phyloP scores from a whole-genome alignment of 2,329 filamentous ascomycete genomes.

The Corinectria fuckeliana region DNA sequence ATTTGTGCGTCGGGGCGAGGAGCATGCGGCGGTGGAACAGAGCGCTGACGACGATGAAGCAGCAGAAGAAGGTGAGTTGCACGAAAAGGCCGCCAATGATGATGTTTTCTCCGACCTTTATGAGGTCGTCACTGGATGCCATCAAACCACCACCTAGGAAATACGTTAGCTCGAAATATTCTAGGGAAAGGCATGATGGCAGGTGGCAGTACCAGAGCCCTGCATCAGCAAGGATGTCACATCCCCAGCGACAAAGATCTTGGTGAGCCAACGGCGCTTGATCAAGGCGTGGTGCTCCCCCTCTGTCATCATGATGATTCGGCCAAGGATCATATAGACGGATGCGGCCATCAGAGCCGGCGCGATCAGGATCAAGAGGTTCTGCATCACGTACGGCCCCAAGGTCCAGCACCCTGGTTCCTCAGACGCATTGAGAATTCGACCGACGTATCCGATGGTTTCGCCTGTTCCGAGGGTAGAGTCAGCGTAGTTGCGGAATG shows the following conservation, averaged over 20 bases:
- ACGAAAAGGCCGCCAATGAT: slow-evolving; percentile 60
- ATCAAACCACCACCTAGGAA: slow-evolving; percentile 34
- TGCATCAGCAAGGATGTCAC: slow-evolving; percentile 51
- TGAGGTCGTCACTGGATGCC: slow-evolving; percentile 24
- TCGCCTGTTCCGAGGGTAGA: slow-evolving; percentile 25
- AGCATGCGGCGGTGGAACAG: slow-evolving; percentile 51
- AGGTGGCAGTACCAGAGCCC: slow-evolving; percentile 23
- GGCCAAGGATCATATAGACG: slow-evolving; percentile 56
- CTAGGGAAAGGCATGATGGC: neutral
- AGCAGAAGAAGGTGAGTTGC: slow-evolving; percentile 61
- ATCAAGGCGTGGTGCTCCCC: slow-evolving; percentile 51
- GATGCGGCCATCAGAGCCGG: slow-evolving; percentile 54
- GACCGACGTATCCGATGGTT: slow-evolving; percentile 52
- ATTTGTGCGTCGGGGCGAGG: slow-evolving; percentile 16
- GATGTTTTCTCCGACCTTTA: slow-evolving; percentile 51
- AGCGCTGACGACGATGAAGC: slow-evolving; percentile 56
- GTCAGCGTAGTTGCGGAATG: neutral
- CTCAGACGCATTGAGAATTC: slow-evolving; percentile 50
- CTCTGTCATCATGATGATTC: slow-evolving; percentile 46
- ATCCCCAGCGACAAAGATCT: slow-evolving; percentile 60
- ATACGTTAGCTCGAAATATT: neutral
- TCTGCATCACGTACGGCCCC: slow-evolving; percentile 49
- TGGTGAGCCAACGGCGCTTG: slow-evolving; percentile 52
- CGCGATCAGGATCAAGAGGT: slow-evolving; percentile 46
- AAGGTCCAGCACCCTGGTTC: slow-evolving; percentile 45